Evolutionary conservation across 2,329 filamentous ascomycete genomes (phyloP), one percentile per base, ranked within the genome.

Genomic region (Cladosporium sp.): DNA sequence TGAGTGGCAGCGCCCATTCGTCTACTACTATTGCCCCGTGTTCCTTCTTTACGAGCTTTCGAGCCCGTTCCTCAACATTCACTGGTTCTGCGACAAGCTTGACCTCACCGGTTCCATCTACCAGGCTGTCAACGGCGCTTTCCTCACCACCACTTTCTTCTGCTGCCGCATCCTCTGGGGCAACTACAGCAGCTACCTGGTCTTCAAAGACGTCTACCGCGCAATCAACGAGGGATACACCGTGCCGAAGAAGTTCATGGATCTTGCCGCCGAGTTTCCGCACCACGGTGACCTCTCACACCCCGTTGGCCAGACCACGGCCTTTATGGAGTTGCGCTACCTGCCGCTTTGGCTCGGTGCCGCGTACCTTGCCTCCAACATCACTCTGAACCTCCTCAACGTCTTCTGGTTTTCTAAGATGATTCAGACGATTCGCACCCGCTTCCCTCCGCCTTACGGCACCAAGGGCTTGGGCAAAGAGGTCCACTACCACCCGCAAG

Each of bases 71-170:
- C 78, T 93, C 54, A 95, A 95, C 67, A 80, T 92, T 66, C 89
- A 95, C 75, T 95, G 89, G 89, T 93, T 93, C 74, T 88, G 87
- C 71, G 89, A 95, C 72, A 95, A 95, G 74, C 74, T 92, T 54
- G 79, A 82, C 63, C 83, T 89, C 77, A 93, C 89, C 0, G 89
- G 89, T 34, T 83, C 84, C 16, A 77, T 75, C 49, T 70, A 82
- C 19, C 89, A 93, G 72, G 78, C 91, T 28, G 83, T 88, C 70
- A 93, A 93, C 63, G 88, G 88, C 61, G 76, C 90, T 56, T 64
- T 81, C 53, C 80, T 93, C 3, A 80, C 92, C 49, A 69, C 75
- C 58, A 87, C 80, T 44, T 93, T 93, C 71, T 90, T 91, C 72
- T 79, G 75, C 57, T 87, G 84, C 68, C 86, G 88, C 53, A 77